phyloP scores from a whole-genome alignment of 2,329 filamentous ascomycete genomes.

The Aspergillus sp. region DNA sequence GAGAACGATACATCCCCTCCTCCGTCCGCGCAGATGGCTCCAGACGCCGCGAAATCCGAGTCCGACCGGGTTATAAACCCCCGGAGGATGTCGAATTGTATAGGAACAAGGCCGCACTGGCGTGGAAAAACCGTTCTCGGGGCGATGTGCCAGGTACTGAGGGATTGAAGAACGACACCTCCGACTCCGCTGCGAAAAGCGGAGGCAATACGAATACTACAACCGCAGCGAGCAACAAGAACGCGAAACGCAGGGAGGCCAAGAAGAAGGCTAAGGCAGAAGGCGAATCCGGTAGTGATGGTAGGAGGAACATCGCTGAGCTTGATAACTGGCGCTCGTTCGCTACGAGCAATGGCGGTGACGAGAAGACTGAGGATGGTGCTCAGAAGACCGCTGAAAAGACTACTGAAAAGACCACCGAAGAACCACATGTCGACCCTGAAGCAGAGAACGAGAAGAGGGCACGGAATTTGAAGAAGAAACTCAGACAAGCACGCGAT shows the following conservation, averaged over 20 bases:
- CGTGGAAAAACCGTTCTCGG: constrained; percentile 67
- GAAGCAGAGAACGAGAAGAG: constrained; percentile 86
- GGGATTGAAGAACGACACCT: constrained; percentile 42
- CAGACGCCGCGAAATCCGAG: constrained; percentile 87
- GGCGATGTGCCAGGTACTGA: constrained; percentile 71
- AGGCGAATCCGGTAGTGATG: constrained; percentile 37
- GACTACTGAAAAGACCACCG: constrained; percentile 9
- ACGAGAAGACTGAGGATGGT: constrained; percentile 16
- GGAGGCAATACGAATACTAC: constrained; percentile 42
- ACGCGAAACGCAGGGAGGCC: constrained; percentile 70
- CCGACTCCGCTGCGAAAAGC: constrained; percentile 43
- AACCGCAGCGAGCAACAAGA: constrained; percentile 65
- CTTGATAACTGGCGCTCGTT: constrained; percentile 27
- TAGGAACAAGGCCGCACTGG: constrained; percentile 83
- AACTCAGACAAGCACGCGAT: constrained; percentile 86
- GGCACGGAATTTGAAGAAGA: constrained; percentile 85
- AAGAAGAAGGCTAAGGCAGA: constrained; percentile 55
- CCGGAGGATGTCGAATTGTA: constrained; percentile 95
- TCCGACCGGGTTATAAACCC: constrained; percentile 86
- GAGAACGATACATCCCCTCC: constrained; percentile 81
- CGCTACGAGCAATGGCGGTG: constrained; percentile 10
- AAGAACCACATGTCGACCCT: constrained; percentile 48
- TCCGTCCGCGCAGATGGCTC: constrained; percentile 82
- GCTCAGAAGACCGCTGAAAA: constrained; percentile 18
- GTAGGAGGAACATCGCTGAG: constrained; percentile 17